A percentile compares a stretch with the other conserved stretches of the same genome.
These are phyloP conservation scores for Rhizopus delemar DNA, from an alignment of 371 early-diverging fungal species.

Conservation along the genomic window DNA sequence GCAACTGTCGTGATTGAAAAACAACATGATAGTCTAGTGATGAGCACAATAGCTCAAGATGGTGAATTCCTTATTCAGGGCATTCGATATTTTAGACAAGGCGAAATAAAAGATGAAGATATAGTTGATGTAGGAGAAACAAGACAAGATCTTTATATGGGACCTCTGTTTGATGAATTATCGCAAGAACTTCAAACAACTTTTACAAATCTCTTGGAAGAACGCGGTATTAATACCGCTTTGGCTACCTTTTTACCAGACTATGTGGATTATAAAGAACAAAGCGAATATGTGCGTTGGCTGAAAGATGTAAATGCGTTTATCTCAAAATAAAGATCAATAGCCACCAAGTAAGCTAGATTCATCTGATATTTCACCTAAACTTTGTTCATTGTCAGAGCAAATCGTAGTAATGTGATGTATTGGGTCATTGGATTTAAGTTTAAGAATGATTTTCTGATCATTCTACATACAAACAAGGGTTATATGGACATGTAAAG, in stretches of 20 bases:
- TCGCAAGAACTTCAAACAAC: constrained; percentile 66
- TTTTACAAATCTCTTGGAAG: constrained; percentile 84
- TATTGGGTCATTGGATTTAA: not conserved
- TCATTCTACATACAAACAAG: not conserved
- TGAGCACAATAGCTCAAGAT: constrained; percentile 72
- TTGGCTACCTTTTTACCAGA: constrained; percentile 83
- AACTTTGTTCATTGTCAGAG: not conserved
- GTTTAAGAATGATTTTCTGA: not conserved
- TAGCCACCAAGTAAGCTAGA: constrained; percentile 9
- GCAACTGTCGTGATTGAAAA: constrained; percentile 72
- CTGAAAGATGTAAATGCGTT: constrained; percentile 77
- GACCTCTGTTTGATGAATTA: constrained; percentile 28
- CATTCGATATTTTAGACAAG: constrained; percentile 62
- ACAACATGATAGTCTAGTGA: constrained; percentile 66
- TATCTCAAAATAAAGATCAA: constrained; percentile 63
- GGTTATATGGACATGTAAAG: too few species aligned
- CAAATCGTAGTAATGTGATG: not conserved
- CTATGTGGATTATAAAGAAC: constrained; percentile 94
- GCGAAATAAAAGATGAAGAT: constrained; percentile 55
- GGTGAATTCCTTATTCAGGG: constrained; percentile 77
- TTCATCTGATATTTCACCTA: constrained; percentile 10
- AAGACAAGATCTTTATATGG: constrained; percentile 33
- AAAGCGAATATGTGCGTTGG: constrained; percentile 90
- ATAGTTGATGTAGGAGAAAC: constrained; percentile 66
- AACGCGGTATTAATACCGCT: constrained; percentile 82